Evolutionary conservation across 805 yeast genomes (phyloP).

Genomic region (Starmerella bombicola): DNA sequence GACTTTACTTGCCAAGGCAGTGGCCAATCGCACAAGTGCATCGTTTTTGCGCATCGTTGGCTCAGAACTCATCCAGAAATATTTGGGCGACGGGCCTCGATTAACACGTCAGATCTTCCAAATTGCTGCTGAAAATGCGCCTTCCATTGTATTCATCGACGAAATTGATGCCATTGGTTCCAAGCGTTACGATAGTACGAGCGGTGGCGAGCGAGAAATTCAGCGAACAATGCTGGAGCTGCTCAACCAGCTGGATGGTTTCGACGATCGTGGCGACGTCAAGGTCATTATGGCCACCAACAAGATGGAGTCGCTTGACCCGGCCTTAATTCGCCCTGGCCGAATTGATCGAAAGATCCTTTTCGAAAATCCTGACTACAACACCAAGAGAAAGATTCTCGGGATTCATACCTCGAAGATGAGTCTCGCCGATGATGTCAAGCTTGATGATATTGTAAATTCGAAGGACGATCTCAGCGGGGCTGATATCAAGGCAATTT

Average conservation of each 20-base stretch:
- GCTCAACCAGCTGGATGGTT: slow-evolving; percentile 90
- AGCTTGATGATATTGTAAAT: slow-evolving; percentile 75
- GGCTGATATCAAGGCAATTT: slow-evolving; percentile 94
- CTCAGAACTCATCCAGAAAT: slow-evolving; percentile 90
- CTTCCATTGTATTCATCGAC: slow-evolving; percentile 95
- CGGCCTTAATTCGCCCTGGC: slow-evolving; percentile 93
- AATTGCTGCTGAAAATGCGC: slow-evolving; percentile 93
- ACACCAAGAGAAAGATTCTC: slow-evolving; percentile 84
- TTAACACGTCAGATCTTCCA: slow-evolving; percentile 88
- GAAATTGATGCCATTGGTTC: slow-evolving; percentile 99
- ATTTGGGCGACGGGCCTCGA: slow-evolving; percentile 95
- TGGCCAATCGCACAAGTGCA: slow-evolving; percentile 94
- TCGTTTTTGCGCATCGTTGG: slow-evolving; percentile 94
- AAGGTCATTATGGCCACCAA: slow-evolving; percentile 98
- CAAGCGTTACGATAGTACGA: slow-evolving; percentile 80
- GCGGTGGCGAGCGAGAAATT: slow-evolving; percentile 95
- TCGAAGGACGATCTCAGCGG: slow-evolving; percentile 92
- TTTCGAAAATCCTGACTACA: slow-evolving; percentile 90
- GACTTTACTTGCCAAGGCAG: slow-evolving; percentile 90
- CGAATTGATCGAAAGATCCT: slow-evolving; percentile 92
- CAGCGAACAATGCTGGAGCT: slow-evolving; percentile 96
- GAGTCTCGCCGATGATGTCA: slow-evolving; percentile 80
- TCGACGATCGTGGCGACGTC: slow-evolving; percentile 93
- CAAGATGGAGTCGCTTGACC: slow-evolving; percentile 85
- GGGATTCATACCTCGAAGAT: slow-evolving; percentile 86